Evolutionary conservation across 1,284 basidiomycete genomes (phyloP).

Genomic region (Microbotryomycetes sp.): DNA sequence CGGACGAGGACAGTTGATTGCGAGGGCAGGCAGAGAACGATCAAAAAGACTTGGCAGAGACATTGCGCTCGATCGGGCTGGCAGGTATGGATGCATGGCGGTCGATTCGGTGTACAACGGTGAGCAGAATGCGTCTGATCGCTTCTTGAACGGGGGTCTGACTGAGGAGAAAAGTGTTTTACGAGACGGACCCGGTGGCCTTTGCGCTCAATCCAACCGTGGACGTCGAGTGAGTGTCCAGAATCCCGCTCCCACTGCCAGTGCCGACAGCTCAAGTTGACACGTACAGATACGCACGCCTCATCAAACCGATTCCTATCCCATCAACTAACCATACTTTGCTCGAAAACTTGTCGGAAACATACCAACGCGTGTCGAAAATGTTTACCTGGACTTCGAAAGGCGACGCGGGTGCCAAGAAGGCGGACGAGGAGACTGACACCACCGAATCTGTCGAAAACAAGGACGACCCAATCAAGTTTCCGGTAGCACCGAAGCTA

Average conservation of each 20-base stretch:
- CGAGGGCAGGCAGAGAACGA: constrained; percentile 33
- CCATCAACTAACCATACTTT: constrained; percentile 38
- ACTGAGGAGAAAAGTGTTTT: constrained; percentile 33
- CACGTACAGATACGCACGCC: constrained; percentile 35
- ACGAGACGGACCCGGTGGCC: constrained; percentile 43
- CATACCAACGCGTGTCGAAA: constrained; percentile 36
- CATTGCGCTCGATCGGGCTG: constrained; percentile 35
- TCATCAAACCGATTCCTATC: constrained; percentile 40
- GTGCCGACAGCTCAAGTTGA: neutral
- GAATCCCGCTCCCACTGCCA: neutral
- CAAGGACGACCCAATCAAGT: neutral
- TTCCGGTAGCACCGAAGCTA: neutral
- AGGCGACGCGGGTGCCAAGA: neutral
- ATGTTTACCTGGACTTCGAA: constrained; percentile 35
- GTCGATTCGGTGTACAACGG: constrained; percentile 25
- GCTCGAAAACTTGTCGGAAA: constrained; percentile 34
- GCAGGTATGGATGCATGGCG: constrained; percentile 35
- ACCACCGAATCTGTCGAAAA: neutral
- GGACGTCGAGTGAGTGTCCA: constrained; percentile 29
- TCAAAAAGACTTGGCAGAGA: constrained; percentile 30
- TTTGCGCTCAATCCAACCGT: constrained; percentile 41
- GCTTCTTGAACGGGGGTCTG: neutral
- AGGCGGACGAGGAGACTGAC: neutral
- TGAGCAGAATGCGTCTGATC: neutral
- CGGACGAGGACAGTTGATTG: constrained; percentile 38